phyloP scores from a whole-genome alignment of 192 early-diverging fungal species.

The Mortierella alpina region DNA sequence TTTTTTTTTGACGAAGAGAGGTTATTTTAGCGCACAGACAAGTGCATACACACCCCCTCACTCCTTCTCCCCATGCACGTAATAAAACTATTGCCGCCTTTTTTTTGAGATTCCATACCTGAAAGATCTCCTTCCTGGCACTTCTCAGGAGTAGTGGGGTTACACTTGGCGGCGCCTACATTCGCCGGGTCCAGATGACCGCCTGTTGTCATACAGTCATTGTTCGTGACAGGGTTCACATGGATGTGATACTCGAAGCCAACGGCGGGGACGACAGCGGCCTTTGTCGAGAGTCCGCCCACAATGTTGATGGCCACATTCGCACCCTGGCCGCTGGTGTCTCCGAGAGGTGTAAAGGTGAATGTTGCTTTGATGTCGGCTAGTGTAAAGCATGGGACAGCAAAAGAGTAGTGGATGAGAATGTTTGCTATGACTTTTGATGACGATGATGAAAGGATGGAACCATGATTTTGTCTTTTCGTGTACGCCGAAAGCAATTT shows the following conservation, averaged over 20 bases:
- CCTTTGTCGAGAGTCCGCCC: slow-evolving; percentile 2
- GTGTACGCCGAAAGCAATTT: neutral
- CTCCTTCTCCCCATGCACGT: neutral
- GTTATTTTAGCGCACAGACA: neutral
- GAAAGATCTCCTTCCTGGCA: slow-evolving; percentile 44
- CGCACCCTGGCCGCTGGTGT: neutral
- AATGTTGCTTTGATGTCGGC: slow-evolving; percentile 15
- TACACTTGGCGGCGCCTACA: slow-evolving; percentile 16
- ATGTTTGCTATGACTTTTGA: neutral
- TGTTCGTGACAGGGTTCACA: slow-evolving; percentile 9
- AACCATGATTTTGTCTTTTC: neutral
- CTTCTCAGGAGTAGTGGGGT: neutral
- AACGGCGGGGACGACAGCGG: slow-evolving; percentile 2
- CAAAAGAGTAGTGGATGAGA: neutral
- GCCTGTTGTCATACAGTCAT: slow-evolving; percentile 18
- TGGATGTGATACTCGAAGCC: slow-evolving; percentile 41
- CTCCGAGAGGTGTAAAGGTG: neutral
- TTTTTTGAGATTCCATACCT: slow-evolving; percentile 9
- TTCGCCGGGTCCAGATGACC: slow-evolving; percentile 29
- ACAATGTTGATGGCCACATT: slow-evolving; percentile 5
- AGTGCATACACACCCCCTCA: neutral
- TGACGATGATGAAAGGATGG: neutral
- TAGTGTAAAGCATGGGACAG: neutral
- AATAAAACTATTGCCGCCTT: no score
- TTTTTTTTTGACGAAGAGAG: neutral